A percentile compares a stretch with the other conserved stretches of the same genome.
Evolutionary conservation across 2,329 filamentous ascomycete genomes (phyloP).

Genomic region (Juglanconis juglandina): DNA sequence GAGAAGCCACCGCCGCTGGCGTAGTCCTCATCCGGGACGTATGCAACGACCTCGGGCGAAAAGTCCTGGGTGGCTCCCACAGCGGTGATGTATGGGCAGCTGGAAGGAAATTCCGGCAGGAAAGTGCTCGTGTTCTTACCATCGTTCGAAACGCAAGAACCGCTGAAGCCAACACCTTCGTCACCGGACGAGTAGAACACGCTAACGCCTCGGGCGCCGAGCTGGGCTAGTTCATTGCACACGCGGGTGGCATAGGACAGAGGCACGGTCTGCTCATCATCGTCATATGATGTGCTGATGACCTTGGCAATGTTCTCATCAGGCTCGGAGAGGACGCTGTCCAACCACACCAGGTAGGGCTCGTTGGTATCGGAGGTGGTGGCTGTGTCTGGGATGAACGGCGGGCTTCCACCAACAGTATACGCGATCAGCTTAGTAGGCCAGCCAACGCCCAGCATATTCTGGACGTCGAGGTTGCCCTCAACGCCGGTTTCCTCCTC

Average conservation of each 20-base stretch:
- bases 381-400: slow-evolving; percentile 20
- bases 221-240: slow-evolving; percentile 58
- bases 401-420: slow-evolving; percentile 31
- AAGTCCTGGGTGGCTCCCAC: slow-evolving; percentile 54
- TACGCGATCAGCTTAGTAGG: slow-evolving; percentile 30
- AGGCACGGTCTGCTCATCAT: slow-evolving; percentile 62
- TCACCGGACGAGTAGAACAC: slow-evolving; percentile 66
- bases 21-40: slow-evolving; percentile 32
- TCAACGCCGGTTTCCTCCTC: slow-evolving; percentile 40
- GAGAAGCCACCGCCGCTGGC: slow-evolving; percentile 54
- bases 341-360: slow-evolving; percentile 42
- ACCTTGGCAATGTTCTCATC: slow-evolving; percentile 55
- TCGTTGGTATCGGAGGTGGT: slow-evolving; percentile 28
- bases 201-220: slow-evolving; percentile 64
- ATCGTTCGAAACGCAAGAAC: slow-evolving; percentile 24
- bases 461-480: slow-evolving; percentile 62
- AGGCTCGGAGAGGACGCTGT: slow-evolving; percentile 51
- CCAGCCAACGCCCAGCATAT: slow-evolving; percentile 29
- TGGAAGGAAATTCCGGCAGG: slow-evolving; percentile 35
- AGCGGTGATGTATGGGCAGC: slow-evolving; percentile 59
- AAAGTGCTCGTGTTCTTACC: slow-evolving; percentile 36
- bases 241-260: slow-evolving; percentile 49
- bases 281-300: slow-evolving; percentile 64
- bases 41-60: slow-evolving; percentile 25
- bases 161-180: slow-evolving; percentile 35